A percentile compares a stretch with the other conserved stretches of the same genome.
phyloP scores from a whole-genome alignment of 495 filamentous ascomycete species.

The Polyplosphaeria fusca region DNA sequence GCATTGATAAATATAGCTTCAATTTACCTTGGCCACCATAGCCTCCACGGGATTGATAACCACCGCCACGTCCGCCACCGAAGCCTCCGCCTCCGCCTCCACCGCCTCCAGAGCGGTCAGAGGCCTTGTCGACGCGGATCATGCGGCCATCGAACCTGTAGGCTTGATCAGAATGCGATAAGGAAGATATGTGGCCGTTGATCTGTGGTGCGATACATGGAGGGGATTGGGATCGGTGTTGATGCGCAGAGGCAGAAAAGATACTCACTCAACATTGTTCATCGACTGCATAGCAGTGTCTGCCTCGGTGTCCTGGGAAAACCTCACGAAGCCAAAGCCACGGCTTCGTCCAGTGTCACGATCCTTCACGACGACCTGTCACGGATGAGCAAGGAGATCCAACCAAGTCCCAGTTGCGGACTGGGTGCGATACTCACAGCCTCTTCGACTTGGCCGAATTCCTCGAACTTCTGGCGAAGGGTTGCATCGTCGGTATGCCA shows the following conservation, averaged over 20 bases:
- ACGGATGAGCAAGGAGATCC: constrained; percentile 11
- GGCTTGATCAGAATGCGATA: no score
- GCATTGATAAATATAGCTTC: no score
- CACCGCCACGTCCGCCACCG: constrained; percentile 44
- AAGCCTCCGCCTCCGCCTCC: constrained; percentile 47
- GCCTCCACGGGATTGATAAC: constrained; percentile 16
- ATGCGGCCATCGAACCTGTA: constrained; percentile 88
- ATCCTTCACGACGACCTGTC: constrained; percentile 93
- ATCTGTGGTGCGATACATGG: no score
- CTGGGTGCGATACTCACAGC: constrained; percentile 59
- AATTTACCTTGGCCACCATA: not conserved
- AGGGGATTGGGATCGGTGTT: no score
- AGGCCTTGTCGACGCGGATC: constrained; percentile 95
- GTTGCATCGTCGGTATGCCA: constrained; percentile 93
- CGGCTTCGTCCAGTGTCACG: constrained; percentile 93
- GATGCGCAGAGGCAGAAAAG: no score
- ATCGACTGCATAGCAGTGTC: constrained; percentile 74
- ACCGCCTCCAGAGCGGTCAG: constrained; percentile 65
- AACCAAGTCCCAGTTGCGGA: not conserved
- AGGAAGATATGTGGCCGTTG: no score
- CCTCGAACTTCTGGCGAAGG: constrained; percentile 79
- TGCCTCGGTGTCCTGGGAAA: constrained; percentile 75
- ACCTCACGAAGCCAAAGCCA: constrained; percentile 96
- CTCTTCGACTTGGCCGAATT: constrained; percentile 86
- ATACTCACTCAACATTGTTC: constrained; percentile 88